Evolutionary conservation across 1,284 basidiomycete species (phyloP).

Genomic region (Microbotryomycetes sp.): DNA sequence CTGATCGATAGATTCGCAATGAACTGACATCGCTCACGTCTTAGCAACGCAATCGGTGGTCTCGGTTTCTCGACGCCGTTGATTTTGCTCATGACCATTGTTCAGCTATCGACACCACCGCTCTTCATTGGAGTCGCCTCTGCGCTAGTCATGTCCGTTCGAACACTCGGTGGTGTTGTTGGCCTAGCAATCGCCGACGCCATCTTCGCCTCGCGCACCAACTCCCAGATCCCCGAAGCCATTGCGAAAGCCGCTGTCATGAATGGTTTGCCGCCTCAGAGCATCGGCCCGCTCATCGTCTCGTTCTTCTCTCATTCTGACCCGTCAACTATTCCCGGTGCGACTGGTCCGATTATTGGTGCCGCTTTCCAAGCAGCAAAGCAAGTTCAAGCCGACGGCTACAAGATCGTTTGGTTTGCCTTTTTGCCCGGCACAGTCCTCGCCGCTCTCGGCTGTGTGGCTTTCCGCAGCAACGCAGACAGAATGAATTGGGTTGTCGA

Average conservation of each 20-base stretch:
- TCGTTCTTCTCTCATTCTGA: neutral
- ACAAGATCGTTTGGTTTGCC: conserved; percentile 16
- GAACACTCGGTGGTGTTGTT: conserved; percentile 13
- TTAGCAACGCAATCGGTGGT: conserved; percentile 10
- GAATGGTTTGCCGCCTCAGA: neutral
- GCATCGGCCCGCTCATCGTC: neutral
- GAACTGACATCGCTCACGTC: too few relatives aligned
- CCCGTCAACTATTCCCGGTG: conserved; percentile 3
- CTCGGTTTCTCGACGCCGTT: conserved; percentile 18
- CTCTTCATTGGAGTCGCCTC: conserved; percentile 19
- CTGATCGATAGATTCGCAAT: too few relatives aligned
- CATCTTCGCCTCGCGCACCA: conserved; percentile 7
- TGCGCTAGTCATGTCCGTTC: conserved; percentile 2
- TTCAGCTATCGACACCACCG: conserved; percentile 15
- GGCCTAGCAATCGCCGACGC: conserved; percentile 8
- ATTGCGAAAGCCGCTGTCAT: conserved; percentile 3
- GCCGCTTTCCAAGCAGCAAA: neutral
- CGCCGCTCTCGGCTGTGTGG: conserved; percentile 11
- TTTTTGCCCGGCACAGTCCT: conserved; percentile 11
- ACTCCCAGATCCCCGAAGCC: neutral
- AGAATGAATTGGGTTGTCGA: conserved; percentile 17
- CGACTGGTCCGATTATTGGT: conserved; percentile 1
- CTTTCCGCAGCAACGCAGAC: conserved; percentile 7
- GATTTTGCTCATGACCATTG: conserved; percentile 12
- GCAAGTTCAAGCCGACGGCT: conserved; percentile 6